phyloP scores from a whole-genome alignment of 1,139 yeast genomes.

The Hansenula lynferdii region DNA sequence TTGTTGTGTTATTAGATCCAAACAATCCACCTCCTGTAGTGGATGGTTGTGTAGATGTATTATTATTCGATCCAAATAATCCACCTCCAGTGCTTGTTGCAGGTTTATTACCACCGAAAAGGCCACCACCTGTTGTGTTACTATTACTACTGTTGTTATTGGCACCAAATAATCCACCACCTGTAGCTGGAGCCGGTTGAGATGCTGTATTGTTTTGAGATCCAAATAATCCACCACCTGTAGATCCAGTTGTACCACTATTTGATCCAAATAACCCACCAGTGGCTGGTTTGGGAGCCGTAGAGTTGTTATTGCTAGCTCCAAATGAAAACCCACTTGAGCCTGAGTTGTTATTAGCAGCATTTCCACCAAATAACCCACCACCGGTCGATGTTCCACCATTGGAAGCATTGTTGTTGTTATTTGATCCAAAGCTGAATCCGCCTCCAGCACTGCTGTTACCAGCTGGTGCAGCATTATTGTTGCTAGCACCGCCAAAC shows the following conservation, averaged over 20 bases:
- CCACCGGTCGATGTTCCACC: conserved; percentile 12
- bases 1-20: conserved; percentile 15
- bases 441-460: conserved; percentile 10
- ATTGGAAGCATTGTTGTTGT: conserved; percentile 8
- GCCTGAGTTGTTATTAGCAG: conserved; percentile 11
- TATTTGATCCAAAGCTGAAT: conserved; percentile 28
- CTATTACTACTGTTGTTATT: conserved; percentile 4
- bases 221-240: conserved; percentile 24
- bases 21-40: conserved; percentile 19
- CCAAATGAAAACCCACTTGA: conserved; percentile 28
- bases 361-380: conserved; percentile 12
- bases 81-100: conserved; percentile 16
- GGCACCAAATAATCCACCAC: conserved; percentile 23
- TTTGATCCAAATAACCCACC: conserved; percentile 27
- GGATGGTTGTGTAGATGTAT: conserved; percentile 9
- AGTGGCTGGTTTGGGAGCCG: conserved; percentile 5
- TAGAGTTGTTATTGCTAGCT: conserved; percentile 10
- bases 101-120: conserved; percentile 19
- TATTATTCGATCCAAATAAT: conserved; percentile 28
- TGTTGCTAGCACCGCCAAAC: conserved; percentile 3
- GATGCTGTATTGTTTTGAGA: conserved; percentile 1
- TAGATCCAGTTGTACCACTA: conserved; percentile 15
- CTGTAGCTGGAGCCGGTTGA: conserved; percentile 14
- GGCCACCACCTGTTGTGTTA: conserved; percentile 16
- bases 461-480: neutral